Conservation (phyloP, 2,329 filamentous ascomycete species). For the Teratosphaeria pseudoeucalypti region DNA sequence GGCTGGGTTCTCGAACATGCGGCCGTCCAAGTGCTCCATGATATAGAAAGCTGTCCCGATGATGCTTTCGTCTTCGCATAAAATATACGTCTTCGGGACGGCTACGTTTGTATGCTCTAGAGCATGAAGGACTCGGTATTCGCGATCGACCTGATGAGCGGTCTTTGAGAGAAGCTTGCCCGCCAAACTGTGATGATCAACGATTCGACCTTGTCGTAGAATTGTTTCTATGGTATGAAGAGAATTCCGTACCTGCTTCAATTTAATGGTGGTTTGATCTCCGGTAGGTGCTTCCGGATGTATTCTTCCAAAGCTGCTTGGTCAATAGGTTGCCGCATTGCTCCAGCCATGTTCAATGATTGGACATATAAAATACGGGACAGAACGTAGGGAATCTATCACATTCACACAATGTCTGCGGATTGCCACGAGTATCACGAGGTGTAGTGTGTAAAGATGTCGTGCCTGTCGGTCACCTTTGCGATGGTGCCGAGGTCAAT, state of each 20-base stretch:
- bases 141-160: constrained; percentile 90
- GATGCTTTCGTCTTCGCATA: constrained; percentile 75
- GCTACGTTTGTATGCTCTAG: constrained; percentile 68
- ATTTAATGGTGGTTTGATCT: constrained; percentile 67
- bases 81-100: constrained; percentile 68
- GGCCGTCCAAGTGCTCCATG: constrained; percentile 89
- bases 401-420: not conserved
- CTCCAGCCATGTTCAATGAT: constrained; percentile 57
- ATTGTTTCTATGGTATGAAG: not conserved
- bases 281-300: constrained; percentile 63
- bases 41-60: constrained; percentile 92
- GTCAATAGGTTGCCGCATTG: constrained; percentile 82
- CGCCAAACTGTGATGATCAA: constrained; percentile 58
- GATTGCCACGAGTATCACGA: not conserved
- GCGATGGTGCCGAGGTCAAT: not conserved
- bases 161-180: constrained; percentile 85
- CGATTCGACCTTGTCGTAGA: not conserved
- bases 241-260: constrained; percentile 62
- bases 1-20: constrained; percentile 80
- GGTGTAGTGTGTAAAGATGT: not conserved
- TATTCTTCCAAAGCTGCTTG: constrained; percentile 67
- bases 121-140: constrained; percentile 82
- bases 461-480: not conserved
- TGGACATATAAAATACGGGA: not conserved
- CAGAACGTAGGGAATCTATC: not conserved